These are phyloP conservation scores for Candida sanyaensis DNA, from an alignment of 1,139 yeast genomes.

Conservation along the genomic window DNA sequence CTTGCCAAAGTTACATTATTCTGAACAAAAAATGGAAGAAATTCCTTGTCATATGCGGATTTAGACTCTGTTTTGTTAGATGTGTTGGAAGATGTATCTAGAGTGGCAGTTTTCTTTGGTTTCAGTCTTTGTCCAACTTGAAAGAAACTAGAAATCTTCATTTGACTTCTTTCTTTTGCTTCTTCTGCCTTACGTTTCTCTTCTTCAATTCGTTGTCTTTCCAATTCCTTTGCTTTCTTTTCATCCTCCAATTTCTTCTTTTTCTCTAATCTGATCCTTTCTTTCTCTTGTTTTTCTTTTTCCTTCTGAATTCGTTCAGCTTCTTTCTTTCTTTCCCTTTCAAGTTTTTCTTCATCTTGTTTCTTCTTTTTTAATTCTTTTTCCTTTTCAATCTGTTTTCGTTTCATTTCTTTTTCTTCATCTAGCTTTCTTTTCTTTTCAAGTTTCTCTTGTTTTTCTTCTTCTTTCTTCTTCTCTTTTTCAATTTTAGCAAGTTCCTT, in stretches of 20 bases:
- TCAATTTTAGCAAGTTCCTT: conserved; percentile 14
- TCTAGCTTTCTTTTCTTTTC: conserved; percentile 18
- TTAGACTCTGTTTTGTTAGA: conserved; percentile 2
- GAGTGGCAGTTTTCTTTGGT: conserved; percentile 11
- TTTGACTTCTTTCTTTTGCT: conserved; percentile 44
- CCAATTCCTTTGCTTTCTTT: conserved; percentile 24
- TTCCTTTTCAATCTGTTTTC: conserved; percentile 16
- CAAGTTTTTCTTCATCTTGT: conserved; percentile 27
- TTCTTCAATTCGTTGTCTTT: conserved; percentile 22
- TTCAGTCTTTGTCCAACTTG: conserved; percentile 22
- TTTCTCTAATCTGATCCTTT: conserved; percentile 30
- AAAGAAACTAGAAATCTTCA: conserved; percentile 59
- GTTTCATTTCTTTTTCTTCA: conserved; percentile 13
- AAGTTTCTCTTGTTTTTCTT: conserved; percentile 21
- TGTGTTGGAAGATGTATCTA: conserved; percentile 17
- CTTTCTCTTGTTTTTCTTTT: conserved; percentile 28
- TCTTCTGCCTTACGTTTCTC: conserved; percentile 31
- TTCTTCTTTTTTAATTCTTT: conserved; percentile 27
- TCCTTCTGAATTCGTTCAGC: conserved; percentile 30
- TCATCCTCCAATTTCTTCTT: conserved; percentile 22
- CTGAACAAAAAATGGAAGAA: conserved; percentile 56
- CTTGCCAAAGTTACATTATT: conserved; percentile 26
- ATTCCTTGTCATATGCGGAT: conserved; percentile 36
- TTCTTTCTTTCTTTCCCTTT: conserved; percentile 32
- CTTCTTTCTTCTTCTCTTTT: conserved; percentile 16